Evolutionary conservation across 2,329 filamentous ascomycete genomes (phyloP), one percentile per base, ranked within the genome.

Genomic region (Ophiosphaerella korrae): DNA sequence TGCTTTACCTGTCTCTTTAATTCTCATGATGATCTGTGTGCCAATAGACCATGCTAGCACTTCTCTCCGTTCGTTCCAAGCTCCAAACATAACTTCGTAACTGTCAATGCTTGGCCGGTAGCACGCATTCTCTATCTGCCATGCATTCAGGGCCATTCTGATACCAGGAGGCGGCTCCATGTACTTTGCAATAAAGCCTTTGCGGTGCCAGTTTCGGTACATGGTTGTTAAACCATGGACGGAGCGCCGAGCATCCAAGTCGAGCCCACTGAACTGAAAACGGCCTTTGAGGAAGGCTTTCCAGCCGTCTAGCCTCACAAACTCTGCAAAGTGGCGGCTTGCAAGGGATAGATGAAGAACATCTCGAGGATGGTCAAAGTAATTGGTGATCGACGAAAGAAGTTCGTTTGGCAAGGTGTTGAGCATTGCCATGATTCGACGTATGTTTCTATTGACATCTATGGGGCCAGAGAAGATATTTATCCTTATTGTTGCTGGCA

Each of bases 21-120:
- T 72, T 16, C 81, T 74, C 49, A 85, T 54, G 4, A 82, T 70
- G 8, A 88, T 64, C 50, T 84, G 78, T 2, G 84, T 80, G 1
- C 82, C 85, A 11, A 84, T 84, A 45, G 84, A 84, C 78, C 83
- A 86, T 2, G 78, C 82, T 7, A 88, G 66, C 0, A 83, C 78
- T 62, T 87, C 84, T 59, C 76, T 78, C 56, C 81, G 75, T 41
- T 80, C 74, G 40, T 70, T 67, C 49, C 69, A 71, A 1, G 53
- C 46, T 8, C 70, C 68, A 2, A 75, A 75, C 36, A 72, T 75
- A n/a, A 74, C 70, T 58, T 85, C 82, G 58, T 84, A 84, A 49
- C 81, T 82, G 60, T 85, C 82, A 41, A 86, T 77, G 36, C 77
- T 76, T 14, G 85, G 84, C 21, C 79, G 79, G 57, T 84, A 87